Percentiles rank a stretch among this genome's conserved stretches.
Evolutionary conservation across 2,329 filamentous ascomycete genomes (phyloP).

Genomic region (Scleromitrula shiraiana): DNA sequence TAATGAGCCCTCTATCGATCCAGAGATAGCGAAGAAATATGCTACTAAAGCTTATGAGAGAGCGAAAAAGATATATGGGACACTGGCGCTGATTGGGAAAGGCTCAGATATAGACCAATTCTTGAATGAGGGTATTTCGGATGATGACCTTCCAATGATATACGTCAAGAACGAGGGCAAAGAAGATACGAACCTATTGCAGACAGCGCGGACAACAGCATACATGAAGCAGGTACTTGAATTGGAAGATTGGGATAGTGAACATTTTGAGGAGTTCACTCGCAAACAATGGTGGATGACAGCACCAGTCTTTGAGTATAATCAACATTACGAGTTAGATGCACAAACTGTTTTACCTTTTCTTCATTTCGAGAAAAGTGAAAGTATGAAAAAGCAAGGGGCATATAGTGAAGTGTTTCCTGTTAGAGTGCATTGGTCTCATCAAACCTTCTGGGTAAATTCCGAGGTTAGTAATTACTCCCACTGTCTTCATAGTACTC

Average conservation of each 20-base stretch:
- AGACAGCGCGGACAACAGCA: not conserved
- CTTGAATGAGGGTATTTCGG: constrained; percentile 10
- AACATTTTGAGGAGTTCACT: constrained; percentile 13
- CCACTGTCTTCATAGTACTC: not conserved
- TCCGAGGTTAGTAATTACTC: not conserved
- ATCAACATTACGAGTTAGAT: constrained; percentile 11
- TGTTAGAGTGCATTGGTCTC: constrained; percentile 16
- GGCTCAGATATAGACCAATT: constrained; percentile 10
- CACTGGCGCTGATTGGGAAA: constrained; percentile 13
- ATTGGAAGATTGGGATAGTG: constrained; percentile 11
- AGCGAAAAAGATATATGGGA: constrained; percentile 13
- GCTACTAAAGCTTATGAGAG: not conserved
- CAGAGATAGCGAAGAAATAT: too few relatives aligned
- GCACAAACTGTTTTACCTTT: constrained; percentile 15
- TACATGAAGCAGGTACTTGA: constrained; percentile 5
- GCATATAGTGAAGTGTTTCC: constrained; percentile 19
- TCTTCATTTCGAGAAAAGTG: constrained; percentile 1
- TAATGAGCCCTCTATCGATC: too few relatives aligned
- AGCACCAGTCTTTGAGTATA: constrained; percentile 12
- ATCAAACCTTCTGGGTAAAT: constrained; percentile 16
- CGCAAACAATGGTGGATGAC: constrained; percentile 18
- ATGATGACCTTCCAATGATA: constrained; percentile 15
- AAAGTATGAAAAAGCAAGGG: constrained; percentile 12
- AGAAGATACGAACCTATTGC: not conserved
- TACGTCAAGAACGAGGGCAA: not conserved